Evolutionary conservation across 345 rosid species (phyloP), one percentile per base, ranked within the genome.

Genomic region (Turritis glabra): DNA sequence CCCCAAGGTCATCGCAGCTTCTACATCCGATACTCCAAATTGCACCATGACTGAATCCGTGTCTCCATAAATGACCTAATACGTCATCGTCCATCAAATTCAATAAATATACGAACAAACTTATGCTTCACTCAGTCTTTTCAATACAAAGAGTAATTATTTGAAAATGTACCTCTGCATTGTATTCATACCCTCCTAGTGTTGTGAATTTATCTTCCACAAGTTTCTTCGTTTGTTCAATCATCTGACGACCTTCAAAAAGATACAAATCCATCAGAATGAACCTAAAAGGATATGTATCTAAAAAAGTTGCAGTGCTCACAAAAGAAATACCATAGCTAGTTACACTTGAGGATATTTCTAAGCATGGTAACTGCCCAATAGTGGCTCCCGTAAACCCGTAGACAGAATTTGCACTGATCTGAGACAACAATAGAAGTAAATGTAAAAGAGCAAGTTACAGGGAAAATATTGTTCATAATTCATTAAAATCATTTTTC

Each of bases 31-130:
- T 33, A 85, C 92, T 50, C 99, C 98, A 76, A 95, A 95, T 85
- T 95, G 97, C 74, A 95, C 99, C 99, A 95, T 95, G 40, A 95
- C 98, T 3, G 99, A 95, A 88, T 95, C 98, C 5, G 99, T 95
- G 79, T 95, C 99, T 67, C 98, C 99, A 82, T 95, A 95, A 58
- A 95, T 86, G 67, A 95, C 94, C 99, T 95, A 80, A 75, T 55
- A 47, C 50, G 69, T 50, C 29, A 60, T 66, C 59, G 18, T 57
- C 59, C 32, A 23, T 65, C 64, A 67, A 53, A 60, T 32, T 29
- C 19, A 58, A 43, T 26, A 50, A 66, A 67, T 21, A 50, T 23
- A 41, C 58, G 44, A 35, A 35, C 5, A 58, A 65, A 60, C 43
- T 47, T 64, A 64, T 57, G 61, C 15, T 48, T 57, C 44, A 47